These are phyloP conservation scores for Aspergillus aculeatinus DNA, from an alignment of 2,329 filamentous ascomycete species.

Conservation along the genomic window DNA sequence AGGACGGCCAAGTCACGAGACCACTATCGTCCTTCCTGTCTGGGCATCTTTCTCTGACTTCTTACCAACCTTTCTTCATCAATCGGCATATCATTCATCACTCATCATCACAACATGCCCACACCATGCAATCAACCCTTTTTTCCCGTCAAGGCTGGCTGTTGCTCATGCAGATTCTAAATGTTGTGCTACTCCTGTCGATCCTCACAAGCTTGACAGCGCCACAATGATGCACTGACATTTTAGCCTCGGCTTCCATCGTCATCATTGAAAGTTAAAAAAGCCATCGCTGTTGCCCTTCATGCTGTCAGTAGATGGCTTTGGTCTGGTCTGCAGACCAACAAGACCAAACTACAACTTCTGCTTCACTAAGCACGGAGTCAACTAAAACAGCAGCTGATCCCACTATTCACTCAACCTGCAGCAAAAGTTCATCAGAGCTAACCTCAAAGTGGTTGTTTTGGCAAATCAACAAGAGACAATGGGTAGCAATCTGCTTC, in stretches of 20 bases:
- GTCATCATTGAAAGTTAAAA: not conserved
- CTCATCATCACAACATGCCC: too few relatives aligned
- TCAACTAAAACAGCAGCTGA: not conserved
- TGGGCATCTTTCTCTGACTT: too few relatives aligned
- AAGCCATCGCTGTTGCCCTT: not conserved
- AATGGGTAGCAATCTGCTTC: not conserved
- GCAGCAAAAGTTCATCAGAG: not conserved
- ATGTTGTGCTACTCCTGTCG: constrained; percentile 10
- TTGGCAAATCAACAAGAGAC: not conserved
- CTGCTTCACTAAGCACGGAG: not conserved
- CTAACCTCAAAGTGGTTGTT: not conserved
- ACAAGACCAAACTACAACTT: not conserved
- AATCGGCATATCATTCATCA: not conserved
- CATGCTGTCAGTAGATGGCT: not conserved
- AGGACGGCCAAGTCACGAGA: not conserved
- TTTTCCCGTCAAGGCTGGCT: too few relatives aligned
- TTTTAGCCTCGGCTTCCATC: not conserved
- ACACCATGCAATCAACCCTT: not conserved
- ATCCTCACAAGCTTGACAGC: constrained; percentile 6
- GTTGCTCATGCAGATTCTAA: not conserved
- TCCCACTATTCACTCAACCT: not conserved
- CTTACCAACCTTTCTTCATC: too few relatives aligned
- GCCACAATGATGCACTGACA: constrained; percentile 4
- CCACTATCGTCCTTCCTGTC: not conserved
- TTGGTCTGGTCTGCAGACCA: not conserved